phyloP scores from a whole-genome alignment of 2,329 filamentous ascomycete species.

The Aaosphaeria arxii region DNA sequence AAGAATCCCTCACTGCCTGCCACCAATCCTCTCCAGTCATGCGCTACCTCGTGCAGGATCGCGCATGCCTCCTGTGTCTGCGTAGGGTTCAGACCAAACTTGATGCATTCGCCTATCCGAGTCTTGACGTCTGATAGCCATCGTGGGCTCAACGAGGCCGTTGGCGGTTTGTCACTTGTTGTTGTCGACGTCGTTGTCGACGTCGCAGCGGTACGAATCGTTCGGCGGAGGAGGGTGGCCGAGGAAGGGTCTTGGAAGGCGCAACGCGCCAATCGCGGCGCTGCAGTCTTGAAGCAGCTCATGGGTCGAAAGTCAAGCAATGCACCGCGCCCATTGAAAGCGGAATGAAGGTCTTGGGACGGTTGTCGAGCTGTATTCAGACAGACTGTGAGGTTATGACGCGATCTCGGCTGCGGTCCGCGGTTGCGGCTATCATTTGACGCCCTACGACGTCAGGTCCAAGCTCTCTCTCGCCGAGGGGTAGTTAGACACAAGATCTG shows the following conservation, averaged over 20 bases:
- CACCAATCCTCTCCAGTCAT: slow-evolving; percentile 69
- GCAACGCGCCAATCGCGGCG: slow-evolving; percentile 9
- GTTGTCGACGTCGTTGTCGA: neutral
- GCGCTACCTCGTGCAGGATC: slow-evolving; percentile 59
- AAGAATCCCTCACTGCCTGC: slow-evolving; percentile 75
- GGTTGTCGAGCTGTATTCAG: too few relatives aligned
- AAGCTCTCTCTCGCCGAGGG: too few relatives aligned
- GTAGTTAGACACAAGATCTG: too few relatives aligned
- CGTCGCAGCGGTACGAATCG: neutral
- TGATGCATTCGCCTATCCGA: slow-evolving; percentile 71
- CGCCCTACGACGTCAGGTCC: too few relatives aligned
- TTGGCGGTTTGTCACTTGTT: slow-evolving; percentile 15
- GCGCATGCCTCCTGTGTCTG: slow-evolving; percentile 58
- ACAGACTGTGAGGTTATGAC: too few relatives aligned
- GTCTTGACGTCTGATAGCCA: slow-evolving; percentile 69
- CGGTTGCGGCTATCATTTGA: too few relatives aligned
- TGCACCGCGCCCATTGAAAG: too few relatives aligned
- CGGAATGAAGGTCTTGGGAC: too few relatives aligned
- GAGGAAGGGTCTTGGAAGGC: slow-evolving; percentile 9
- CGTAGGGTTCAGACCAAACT: slow-evolving; percentile 62
- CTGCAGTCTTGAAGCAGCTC: slow-evolving; percentile 13
- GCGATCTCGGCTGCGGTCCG: too few relatives aligned
- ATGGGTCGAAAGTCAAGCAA: too few relatives aligned
- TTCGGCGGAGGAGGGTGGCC: neutral
- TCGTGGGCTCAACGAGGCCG: slow-evolving; percentile 46